phyloP scores from a whole-genome alignment of 805 yeast genomes.

The Candida ascalaphidarum region DNA sequence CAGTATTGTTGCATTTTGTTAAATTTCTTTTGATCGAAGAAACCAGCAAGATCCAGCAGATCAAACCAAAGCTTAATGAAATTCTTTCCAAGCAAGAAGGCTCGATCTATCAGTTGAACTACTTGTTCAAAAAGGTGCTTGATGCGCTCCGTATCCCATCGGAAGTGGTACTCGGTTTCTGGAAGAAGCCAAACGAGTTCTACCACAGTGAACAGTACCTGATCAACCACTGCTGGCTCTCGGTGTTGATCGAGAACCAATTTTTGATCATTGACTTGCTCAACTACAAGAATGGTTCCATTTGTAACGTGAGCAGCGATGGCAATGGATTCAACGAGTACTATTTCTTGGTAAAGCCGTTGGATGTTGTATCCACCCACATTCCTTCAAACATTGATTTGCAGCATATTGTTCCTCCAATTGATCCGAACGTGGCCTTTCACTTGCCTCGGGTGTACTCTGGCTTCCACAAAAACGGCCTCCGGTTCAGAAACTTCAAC shows the following conservation, averaged over 20 bases:
- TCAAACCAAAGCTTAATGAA: slow-evolving; percentile 33
- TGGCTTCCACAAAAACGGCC: slow-evolving; percentile 53
- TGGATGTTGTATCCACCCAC: slow-evolving; percentile 72
- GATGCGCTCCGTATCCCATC: slow-evolving; percentile 62
- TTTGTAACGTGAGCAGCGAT: slow-evolving; percentile 20
- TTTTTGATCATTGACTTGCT: slow-evolving; percentile 70
- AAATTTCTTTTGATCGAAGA: slow-evolving; percentile 42
- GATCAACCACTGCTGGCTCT: slow-evolving; percentile 84
- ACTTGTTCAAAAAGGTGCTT: slow-evolving; percentile 67
- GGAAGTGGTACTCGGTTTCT: slow-evolving; percentile 73
- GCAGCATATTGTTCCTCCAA: slow-evolving; percentile 82
- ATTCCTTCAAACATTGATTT: slow-evolving; percentile 71
- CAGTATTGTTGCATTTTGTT: slow-evolving; percentile 62
- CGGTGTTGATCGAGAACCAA: slow-evolving; percentile 65
- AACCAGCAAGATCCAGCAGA: slow-evolving; percentile 24
- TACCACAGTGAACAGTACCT: slow-evolving; percentile 43
- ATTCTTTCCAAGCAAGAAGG: slow-evolving; percentile 44
- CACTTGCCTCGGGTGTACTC: slow-evolving; percentile 85
- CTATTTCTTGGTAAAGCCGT: slow-evolving; percentile 75
- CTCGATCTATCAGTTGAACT: slow-evolving; percentile 65
- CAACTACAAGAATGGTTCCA: slow-evolving; percentile 24
- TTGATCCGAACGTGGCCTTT: slow-evolving; percentile 69
- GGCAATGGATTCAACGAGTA: slow-evolving; percentile 37
- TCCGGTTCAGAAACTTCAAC: slow-evolving; percentile 59
- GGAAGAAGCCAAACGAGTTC: slow-evolving; percentile 67